Conservation (phyloP, 805 yeast species). For the Lipomyces lipofer region DNA sequence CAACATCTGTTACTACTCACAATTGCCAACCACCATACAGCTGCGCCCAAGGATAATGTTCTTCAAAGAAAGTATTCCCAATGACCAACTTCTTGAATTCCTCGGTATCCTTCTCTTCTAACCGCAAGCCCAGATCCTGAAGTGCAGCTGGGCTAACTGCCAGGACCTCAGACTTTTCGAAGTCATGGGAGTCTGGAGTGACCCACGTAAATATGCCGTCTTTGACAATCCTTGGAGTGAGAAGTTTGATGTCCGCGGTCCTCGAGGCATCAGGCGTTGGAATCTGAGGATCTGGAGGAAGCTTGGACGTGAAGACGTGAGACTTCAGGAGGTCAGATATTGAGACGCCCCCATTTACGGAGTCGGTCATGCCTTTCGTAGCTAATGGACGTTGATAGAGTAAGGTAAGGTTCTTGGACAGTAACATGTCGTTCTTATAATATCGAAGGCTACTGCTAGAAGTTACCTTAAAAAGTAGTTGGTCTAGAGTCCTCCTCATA, state of each 20-base stretch:
- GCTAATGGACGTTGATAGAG: too few species aligned
- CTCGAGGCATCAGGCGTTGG: conserved; percentile 43
- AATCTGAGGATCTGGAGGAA: conserved; percentile 44
- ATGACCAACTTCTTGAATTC: conserved; percentile 56
- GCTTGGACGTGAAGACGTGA: conserved; percentile 37
- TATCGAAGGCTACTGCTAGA: too few species aligned
- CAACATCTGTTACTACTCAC: conserved; percentile 4
- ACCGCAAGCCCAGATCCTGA: conserved; percentile 57
- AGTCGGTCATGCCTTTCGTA: too few species aligned
- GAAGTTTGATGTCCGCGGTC: conserved; percentile 38
- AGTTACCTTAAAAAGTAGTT: too few species aligned
- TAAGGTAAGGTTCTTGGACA: too few species aligned
- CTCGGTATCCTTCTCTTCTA: conserved; percentile 44
- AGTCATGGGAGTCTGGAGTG: conserved; percentile 54
- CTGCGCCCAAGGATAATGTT: conserved; percentile 77
- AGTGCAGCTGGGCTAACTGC: conserved; percentile 63
- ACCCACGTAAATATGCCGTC: conserved; percentile 75
- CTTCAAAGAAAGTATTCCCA: conserved; percentile 55
- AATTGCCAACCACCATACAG: conserved; percentile 97
- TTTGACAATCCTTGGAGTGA: conserved; percentile 53
- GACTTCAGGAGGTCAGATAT: conserved; percentile 33
- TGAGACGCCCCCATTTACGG: conserved; percentile 1
- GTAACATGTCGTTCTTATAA: too few species aligned
- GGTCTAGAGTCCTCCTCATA: too few species aligned
- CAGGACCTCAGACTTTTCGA: conserved; percentile 49